A percentile compares a stretch with the other conserved stretches of the same genome.
phyloP scores from a whole-genome alignment of 805 yeast genomes.

The Suhomyces kilbournensis region DNA sequence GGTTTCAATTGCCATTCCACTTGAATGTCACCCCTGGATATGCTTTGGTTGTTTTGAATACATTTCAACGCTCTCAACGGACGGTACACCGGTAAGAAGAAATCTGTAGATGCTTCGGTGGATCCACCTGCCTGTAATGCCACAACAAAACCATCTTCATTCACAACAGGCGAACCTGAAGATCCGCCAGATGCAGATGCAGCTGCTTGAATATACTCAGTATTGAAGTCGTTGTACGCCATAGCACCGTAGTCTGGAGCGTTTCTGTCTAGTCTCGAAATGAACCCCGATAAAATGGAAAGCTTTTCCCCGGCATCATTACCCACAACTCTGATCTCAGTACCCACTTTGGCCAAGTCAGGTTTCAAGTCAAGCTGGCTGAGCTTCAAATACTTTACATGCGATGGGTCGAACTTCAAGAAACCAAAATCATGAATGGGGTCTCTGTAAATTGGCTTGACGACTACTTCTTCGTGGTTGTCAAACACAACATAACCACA shows the following conservation, averaged over 20 bases:
- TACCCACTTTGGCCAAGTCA: slow-evolving; percentile 83
- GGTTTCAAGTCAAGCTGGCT: slow-evolving; percentile 69
- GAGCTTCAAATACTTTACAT: slow-evolving; percentile 70
- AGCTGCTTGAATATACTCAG: slow-evolving; percentile 93
- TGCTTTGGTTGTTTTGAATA: slow-evolving; percentile 53
- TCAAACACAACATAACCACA: slow-evolving; percentile 89
- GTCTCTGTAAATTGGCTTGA: slow-evolving; percentile 82
- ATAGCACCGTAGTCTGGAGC: slow-evolving; percentile 91
- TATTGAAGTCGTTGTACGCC: slow-evolving; percentile 89
- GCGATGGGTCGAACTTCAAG: slow-evolving; percentile 68
- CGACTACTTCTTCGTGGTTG: slow-evolving; percentile 90
- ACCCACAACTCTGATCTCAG: slow-evolving; percentile 92
- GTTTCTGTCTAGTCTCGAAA: slow-evolving; percentile 81
- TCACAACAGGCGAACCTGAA: slow-evolving; percentile 94
- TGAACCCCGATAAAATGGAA: slow-evolving; percentile 84
- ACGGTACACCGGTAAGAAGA: slow-evolving; percentile 81
- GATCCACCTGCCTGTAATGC: slow-evolving; percentile 95
- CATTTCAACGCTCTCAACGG: slow-evolving; percentile 79
- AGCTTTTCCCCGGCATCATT: slow-evolving; percentile 95
- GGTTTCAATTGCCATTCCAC: slow-evolving; percentile 86
- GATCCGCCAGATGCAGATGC: slow-evolving; percentile 96
- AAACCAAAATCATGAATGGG: slow-evolving; percentile 96
- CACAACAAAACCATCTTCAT: slow-evolving; percentile 80
- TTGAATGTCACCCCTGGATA: slow-evolving; percentile 89
- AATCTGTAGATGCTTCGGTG: slow-evolving; percentile 88